Percentiles rank a stretch among this genome's conserved stretches.
These are phyloP conservation scores for Pseudozyma pruni DNA, from an alignment of 1,284 basidiomycete species.

Conservation along the genomic window DNA sequence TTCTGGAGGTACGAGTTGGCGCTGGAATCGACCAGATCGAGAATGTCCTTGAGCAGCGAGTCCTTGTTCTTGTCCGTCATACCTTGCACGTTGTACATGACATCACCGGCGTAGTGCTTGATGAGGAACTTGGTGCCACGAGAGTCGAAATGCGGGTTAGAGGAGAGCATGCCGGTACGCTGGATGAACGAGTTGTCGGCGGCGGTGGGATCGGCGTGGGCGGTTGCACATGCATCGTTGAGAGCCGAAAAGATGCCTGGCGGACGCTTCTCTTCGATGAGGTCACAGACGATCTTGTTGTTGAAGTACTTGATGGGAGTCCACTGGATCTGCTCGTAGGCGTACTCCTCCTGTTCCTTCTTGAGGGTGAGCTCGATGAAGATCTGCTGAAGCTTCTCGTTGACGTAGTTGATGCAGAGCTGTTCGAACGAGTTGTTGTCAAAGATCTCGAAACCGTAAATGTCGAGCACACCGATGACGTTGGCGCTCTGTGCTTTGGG, in stretches of 20 bases:
- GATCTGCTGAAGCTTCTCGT: conserved; percentile 95
- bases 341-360: conserved; percentile 99
- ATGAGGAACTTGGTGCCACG: conserved; percentile 71
- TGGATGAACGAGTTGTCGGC: conserved; percentile 98
- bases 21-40: conserved; percentile 82
- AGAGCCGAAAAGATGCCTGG: conserved; percentile 97
- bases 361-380: conserved; percentile 99
- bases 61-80: conserved; percentile 99
- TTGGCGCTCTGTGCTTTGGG: conserved; percentile 77
- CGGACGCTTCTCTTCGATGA: conserved; percentile 94
- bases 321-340: conserved; percentile 98
- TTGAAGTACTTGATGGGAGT: conserved; percentile 81
- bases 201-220: conserved; percentile 94
- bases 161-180: conserved; percentile 75
- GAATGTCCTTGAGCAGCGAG: conserved; percentile 89
- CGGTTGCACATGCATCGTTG: conserved; percentile 97
- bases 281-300: conserved; percentile 86
- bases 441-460: conserved; percentile 92
- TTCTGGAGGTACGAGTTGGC: conserved; percentile 76
- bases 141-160: conserved; percentile 79
- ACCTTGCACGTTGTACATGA: conserved; percentile 94
- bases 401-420: conserved; percentile 99
- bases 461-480: conserved; percentile 95
- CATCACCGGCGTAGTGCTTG: conserved; percentile 87
- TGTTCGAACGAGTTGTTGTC: conserved; percentile 99